phyloP scores from a whole-genome alignment of 2,329 filamentous ascomycete species.

The Colletotrichum sublineola region DNA sequence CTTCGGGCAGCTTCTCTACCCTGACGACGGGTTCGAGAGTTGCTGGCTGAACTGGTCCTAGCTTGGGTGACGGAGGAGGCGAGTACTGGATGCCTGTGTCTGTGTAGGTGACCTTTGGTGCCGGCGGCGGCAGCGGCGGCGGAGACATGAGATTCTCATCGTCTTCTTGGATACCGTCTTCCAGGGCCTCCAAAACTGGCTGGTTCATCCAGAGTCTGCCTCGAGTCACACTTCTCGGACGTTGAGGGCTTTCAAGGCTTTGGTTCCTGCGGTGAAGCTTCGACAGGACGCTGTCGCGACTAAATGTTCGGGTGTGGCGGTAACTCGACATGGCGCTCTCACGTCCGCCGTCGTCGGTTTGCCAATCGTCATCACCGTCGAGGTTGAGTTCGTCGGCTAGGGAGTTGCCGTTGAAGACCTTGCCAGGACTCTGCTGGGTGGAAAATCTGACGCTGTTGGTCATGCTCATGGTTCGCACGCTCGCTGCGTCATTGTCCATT shows the following conservation, averaged over 20 bases:
- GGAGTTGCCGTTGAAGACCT: conserved; percentile 74
- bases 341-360: conserved; percentile 79
- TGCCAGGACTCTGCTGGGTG: conserved; percentile 68
- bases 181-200: conserved; percentile 67
- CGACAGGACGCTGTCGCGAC: conserved; percentile 68
- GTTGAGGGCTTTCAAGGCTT: conserved; percentile 70
- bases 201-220: conserved; percentile 67
- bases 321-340: conserved; percentile 70
- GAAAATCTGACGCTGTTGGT: conserved; percentile 82
- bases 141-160: conserved; percentile 54
- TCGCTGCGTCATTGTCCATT: conserved; percentile 78
- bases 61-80: conserved; percentile 80
- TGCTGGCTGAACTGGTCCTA: conserved; percentile 55
- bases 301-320: conserved; percentile 66
- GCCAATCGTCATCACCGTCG: conserved; percentile 80
- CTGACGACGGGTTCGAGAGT: conserved; percentile 57
- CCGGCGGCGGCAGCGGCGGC: conserved; percentile 48
- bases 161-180: conserved; percentile 65
- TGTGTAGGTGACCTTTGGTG: conserved; percentile 69
- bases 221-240: conserved; percentile 67
- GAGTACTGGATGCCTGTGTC: conserved; percentile 88
- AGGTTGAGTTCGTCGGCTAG: conserved; percentile 93
- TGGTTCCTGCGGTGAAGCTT: conserved; percentile 67
- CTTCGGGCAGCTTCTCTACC: conserved; percentile 56
- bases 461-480: conserved; percentile 80